Evolutionary conservation across 1,139 yeast species (phyloP), one percentile per base, ranked within the genome.

Genomic region (Barnettozyma hawaiiensis): DNA sequence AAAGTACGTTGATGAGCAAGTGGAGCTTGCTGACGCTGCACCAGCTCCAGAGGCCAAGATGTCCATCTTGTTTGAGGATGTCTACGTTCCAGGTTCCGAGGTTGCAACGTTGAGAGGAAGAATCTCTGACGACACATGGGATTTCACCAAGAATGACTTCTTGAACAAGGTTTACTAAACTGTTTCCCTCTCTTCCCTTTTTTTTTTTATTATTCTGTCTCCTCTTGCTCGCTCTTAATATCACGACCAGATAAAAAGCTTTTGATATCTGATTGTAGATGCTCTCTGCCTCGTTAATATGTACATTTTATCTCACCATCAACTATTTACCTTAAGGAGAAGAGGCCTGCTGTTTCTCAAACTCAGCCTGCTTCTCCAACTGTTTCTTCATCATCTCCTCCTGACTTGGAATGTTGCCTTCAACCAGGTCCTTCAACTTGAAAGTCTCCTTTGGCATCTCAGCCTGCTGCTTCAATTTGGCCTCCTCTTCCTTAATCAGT

Each of bases 21-120:
- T 82, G 55, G 90, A 87, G 64, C 81, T 78, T 61, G 97, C 98
- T 55, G 97, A 90, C 69, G 85, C 83, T 47, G 83, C 94, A 59
- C 84, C 95, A 55, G 87, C 95, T 57, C 98, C 98, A 55, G 96
- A 86, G 67, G 95, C 97, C 52, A 85, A 81, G 73, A 81, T 92
- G 80, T 87, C 85, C 64, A 86, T 87, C 63, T 76, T 92, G 65
- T 92, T 90, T 67, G 96, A 89, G 74, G 97, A 92, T 64, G 96
- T 92, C 54, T 92, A 92, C 70, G 95, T 85, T 60, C 90, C 84
- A 66, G 98, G 98, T 51, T 73, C 92, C 48, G 97, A 92, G 73
- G 77, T 86, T 48, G 94, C 94, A 56, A 83, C 79, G 54, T 79
- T 90, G 67, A 86, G 98, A 76, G 98, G 98, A 54, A 86, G 98